Conservation (phyloP, 2,329 filamentous ascomycete species). For the Zymoseptoria crescenta region DNA sequence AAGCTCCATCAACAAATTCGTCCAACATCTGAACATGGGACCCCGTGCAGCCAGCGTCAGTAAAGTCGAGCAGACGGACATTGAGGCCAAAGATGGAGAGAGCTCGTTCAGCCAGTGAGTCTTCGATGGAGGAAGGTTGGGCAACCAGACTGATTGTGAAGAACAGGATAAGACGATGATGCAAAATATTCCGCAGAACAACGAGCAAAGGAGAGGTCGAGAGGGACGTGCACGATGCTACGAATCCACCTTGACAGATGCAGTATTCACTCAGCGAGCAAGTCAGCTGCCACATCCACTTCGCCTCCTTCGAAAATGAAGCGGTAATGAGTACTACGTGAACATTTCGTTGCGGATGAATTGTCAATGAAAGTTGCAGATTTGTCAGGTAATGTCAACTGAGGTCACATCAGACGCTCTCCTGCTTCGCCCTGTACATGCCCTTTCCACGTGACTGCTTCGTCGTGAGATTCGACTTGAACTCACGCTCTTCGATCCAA, state of each 20-base stretch:
- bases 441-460: too few relatives aligned
- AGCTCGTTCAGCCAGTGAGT: slow-evolving; percentile 46
- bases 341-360: neutral
- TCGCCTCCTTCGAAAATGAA: neutral
- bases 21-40: slow-evolving; percentile 68
- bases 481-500: too few relatives aligned
- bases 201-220: too few relatives aligned
- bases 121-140: neutral
- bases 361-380: too few relatives aligned
- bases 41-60: slow-evolving; percentile 65
- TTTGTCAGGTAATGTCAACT: too few relatives aligned
- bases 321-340: neutral
- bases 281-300: neutral
- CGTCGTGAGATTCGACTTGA: too few relatives aligned
- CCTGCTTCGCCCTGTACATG: too few relatives aligned
- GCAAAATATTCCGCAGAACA: neutral
- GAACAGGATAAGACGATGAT: slow-evolving; percentile 1
- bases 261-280: neutral
- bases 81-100: slow-evolving; percentile 60
- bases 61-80: slow-evolving; percentile 61
- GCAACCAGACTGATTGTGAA: neutral
- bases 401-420: too few relatives aligned
- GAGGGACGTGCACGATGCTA: too few relatives aligned
- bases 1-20: slow-evolving; percentile 57
- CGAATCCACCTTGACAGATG: neutral